Conservation (phyloP, 495 filamentous ascomycete genomes). For the Aspergillus wentii region DNA sequence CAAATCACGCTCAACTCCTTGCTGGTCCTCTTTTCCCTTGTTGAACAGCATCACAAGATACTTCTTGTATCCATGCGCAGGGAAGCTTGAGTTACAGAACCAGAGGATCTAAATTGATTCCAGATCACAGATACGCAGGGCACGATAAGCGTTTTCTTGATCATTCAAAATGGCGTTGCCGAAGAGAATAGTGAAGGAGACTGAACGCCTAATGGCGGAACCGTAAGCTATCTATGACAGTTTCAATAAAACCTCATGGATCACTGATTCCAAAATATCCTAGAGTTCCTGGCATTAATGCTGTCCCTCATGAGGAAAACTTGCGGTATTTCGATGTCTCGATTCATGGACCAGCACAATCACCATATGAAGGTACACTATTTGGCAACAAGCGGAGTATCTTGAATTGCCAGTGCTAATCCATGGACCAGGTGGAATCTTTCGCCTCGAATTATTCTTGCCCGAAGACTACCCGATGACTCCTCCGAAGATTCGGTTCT, state of each 20-base stretch:
- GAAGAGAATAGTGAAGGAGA: conserved; percentile 98
- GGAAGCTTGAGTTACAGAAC: too few species aligned
- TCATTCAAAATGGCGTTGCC: conserved; percentile 63
- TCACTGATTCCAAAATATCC: too few species aligned
- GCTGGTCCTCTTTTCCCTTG: too few species aligned
- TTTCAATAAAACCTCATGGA: too few species aligned
- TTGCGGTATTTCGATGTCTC: conserved; percentile 96
- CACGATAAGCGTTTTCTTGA: conserved; percentile 7
- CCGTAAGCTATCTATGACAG: conserved; percentile 56
- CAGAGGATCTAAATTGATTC: too few species aligned
- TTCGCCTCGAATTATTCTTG: conserved; percentile 97
- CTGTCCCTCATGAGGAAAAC: conserved; percentile 97
- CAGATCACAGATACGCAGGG: too few species aligned
- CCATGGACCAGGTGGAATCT: conserved; percentile 68
- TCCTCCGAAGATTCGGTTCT: conserved; percentile 94
- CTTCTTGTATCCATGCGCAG: too few species aligned
- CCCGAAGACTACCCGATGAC: conserved; percentile 99
- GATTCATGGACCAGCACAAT: conserved; percentile 90
- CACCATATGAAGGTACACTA: conserved; percentile 78
- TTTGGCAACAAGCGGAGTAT: not conserved
- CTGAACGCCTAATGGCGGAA: conserved; percentile 92
- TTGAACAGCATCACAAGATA: too few species aligned
- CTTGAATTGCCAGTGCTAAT: conserved; percentile 13
- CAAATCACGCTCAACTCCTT: too few species aligned
- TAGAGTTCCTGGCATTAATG: conserved; percentile 94